Evolutionary conservation across 768 basidiomycete genomes (phyloP).

Genomic region (Crassisporium funariophilum): DNA sequence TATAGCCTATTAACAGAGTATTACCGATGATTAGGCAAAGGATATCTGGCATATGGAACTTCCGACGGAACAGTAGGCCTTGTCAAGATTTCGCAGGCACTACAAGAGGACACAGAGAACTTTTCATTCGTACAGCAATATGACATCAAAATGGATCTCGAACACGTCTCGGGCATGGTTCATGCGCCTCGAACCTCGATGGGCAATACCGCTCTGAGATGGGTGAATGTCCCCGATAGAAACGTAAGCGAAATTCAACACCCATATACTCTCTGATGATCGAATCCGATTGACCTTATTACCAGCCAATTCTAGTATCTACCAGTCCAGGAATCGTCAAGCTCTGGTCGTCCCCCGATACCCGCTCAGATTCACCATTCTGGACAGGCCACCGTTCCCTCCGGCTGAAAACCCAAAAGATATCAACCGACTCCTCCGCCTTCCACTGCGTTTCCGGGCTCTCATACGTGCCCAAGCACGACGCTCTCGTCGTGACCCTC

Average conservation of each 20-base stretch:
- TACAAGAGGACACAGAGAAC: constrained; percentile 27
- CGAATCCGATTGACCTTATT: too few relatives aligned
- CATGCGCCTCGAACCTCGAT: constrained; percentile 40
- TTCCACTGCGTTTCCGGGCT: constrained; percentile 64
- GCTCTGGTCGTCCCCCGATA: constrained; percentile 49
- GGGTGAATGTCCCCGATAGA: constrained; percentile 46
- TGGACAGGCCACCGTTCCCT: constrained; percentile 58
- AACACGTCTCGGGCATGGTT: constrained; percentile 26
- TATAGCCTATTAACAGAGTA: not conserved
- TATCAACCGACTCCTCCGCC: constrained; percentile 60
- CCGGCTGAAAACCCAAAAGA: constrained; percentile 44
- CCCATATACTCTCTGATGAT: not conserved
- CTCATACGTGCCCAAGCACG: constrained; percentile 49
- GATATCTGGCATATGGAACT: constrained; percentile 57
- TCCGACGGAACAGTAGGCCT: constrained; percentile 62
- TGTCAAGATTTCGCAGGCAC: constrained; percentile 52
- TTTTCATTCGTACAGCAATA: constrained; percentile 37
- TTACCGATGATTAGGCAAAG: constrained; percentile 45
- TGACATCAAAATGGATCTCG: constrained; percentile 33
- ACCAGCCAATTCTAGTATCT: constrained; percentile 61
- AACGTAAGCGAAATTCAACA: constrained; percentile 33
- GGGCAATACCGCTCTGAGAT: constrained; percentile 54
- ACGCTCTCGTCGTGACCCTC: constrained; percentile 59
- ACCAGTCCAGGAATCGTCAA: constrained; percentile 62
- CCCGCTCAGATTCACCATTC: constrained; percentile 13